Evolutionary conservation across 2,329 filamentous ascomycete species (phyloP).

Genomic region (Xylariaceae sp.): DNA sequence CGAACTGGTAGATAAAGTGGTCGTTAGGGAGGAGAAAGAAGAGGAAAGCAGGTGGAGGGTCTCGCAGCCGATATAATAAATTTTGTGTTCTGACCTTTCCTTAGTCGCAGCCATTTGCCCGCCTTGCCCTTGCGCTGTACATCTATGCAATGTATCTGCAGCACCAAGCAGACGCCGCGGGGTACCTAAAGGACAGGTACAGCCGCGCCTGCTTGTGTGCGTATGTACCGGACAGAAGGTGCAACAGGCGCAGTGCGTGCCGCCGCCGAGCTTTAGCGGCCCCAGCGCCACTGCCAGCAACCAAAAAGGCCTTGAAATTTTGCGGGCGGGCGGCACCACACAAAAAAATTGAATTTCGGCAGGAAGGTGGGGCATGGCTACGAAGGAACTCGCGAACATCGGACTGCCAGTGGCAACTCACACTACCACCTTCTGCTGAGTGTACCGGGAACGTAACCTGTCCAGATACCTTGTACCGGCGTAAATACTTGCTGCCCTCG

Average conservation of each 20-base stretch:
- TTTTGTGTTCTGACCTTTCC: slow-evolving; percentile 29
- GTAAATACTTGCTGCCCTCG: no score
- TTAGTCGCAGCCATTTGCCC: slow-evolving; percentile 25
- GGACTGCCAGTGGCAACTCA: no score
- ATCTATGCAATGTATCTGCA: neutral
- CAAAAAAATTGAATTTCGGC: slow-evolving; percentile 11
- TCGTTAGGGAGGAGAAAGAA: slow-evolving; percentile 40
- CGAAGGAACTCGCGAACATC: no score
- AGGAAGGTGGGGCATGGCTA: slow-evolving; percentile 1
- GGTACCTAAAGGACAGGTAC: neutral
- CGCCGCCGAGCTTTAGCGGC: neutral
- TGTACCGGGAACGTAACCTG: no score
- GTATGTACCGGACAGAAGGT: neutral
- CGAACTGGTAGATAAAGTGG: slow-evolving; percentile 47
- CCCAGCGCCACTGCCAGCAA: neutral
- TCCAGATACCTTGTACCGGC: no score
- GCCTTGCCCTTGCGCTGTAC: no score
- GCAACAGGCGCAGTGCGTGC: neutral
- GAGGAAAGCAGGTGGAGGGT: slow-evolving; percentile 35
- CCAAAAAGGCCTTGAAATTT: neutral
- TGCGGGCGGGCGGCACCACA: slow-evolving; percentile 12
- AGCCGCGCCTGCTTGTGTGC: neutral
- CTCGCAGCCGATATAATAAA: slow-evolving; percentile 28
- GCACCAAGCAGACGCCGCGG: neutral
- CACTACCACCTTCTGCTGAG: no score